Conservation (phyloP, 148 eudicot genomes). For the Rhododendron ovatum region DNA sequence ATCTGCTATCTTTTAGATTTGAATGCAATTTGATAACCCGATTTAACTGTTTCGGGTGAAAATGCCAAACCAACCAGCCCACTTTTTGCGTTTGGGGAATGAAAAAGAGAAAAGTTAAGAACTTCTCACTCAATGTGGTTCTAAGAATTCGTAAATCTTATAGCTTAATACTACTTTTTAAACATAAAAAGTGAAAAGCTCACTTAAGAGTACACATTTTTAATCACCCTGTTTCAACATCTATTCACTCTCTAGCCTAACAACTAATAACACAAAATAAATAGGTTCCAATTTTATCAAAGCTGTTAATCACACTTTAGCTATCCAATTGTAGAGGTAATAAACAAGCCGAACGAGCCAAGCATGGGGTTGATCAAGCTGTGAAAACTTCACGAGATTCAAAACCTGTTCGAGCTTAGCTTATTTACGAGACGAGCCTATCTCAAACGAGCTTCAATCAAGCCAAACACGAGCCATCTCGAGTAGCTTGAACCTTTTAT, state of each 20-base stretch:
- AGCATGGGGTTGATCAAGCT: background rate
- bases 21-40: background rate
- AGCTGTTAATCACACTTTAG: background rate
- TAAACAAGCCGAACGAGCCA: no score
- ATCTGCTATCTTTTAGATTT: no score
- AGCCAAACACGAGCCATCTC: no score
- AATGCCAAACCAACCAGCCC: background rate
- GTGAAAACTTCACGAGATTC: no score
- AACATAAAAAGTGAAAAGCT: no score
- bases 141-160: background rate
- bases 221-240: background rate
- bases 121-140: background rate
- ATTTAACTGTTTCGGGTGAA: background rate
- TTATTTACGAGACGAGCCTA: no score
- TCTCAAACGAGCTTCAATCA: no score
- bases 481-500: no score
- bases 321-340: background rate
- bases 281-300: background rate
- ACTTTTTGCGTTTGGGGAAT: background rate
- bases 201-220: no score
- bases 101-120: background rate
- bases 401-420: no score
- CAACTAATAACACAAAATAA: background rate
- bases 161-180: background rate
- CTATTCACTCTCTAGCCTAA: background rate